These are phyloP conservation scores for Epichloe uncinata DNA, from an alignment of 2,329 filamentous ascomycete genomes.

Conservation along the genomic window DNA sequence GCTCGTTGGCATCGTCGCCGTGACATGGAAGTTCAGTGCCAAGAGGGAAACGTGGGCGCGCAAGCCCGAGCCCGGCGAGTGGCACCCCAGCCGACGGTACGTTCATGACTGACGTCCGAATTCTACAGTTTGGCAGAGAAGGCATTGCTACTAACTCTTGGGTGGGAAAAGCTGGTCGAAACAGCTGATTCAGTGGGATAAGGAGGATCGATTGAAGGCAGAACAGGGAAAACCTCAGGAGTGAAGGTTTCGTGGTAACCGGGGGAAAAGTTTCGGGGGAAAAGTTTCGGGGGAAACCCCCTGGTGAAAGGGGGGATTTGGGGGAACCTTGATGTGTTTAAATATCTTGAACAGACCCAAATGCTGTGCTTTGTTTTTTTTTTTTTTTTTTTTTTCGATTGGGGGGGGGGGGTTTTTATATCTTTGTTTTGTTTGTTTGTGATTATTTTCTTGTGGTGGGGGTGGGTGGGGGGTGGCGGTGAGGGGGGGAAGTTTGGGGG, in stretches of 20 bases:
- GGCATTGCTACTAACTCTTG: conserved; percentile 1
- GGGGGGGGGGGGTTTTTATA: no score
- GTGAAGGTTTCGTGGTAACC: conserved; percentile 3
- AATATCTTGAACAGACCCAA: conserved; percentile 2
- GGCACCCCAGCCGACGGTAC: conserved; percentile 76
- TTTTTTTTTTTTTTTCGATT: not conserved
- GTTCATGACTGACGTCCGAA: conserved; percentile 19
- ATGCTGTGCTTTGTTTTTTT: not conserved
- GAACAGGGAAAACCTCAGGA: conserved; percentile 19
- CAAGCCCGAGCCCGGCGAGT: conserved; percentile 64
- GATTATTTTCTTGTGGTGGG: no score
- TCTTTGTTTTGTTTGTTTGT: no score
- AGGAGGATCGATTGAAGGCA: conserved; percentile 25
- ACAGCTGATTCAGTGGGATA: conserved; percentile 31
- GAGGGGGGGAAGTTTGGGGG: no score
- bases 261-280: not conserved
- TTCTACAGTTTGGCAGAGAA: not conserved
- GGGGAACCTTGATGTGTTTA: conserved; percentile 6
- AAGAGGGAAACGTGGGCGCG: conserved; percentile 58
- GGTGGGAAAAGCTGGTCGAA: conserved; percentile 28
- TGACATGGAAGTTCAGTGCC: conserved; percentile 60
- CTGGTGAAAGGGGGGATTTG: not conserved
- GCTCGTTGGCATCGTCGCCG: conserved; percentile 52
- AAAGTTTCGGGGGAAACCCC: not conserved
- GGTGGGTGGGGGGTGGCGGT: no score